These are phyloP conservation scores for Phaeosphaeria sp. DNA, from an alignment of 2,329 filamentous ascomycete species.

Conservation along the genomic window DNA sequence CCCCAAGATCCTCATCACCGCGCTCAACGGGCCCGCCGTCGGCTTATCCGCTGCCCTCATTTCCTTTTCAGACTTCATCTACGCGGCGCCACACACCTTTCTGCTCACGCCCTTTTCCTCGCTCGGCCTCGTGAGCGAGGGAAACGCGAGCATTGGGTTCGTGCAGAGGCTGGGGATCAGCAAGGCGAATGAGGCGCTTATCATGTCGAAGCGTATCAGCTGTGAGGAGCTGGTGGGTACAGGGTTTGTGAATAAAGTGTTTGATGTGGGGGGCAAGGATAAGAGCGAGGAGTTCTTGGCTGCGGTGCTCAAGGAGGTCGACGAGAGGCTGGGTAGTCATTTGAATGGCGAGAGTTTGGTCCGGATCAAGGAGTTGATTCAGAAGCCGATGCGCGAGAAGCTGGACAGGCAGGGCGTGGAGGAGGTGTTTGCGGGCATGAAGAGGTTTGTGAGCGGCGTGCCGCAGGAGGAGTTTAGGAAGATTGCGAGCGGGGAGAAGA, in stretches of 20 bases:
- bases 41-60: slow-evolving; percentile 86
- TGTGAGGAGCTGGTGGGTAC: slow-evolving; percentile 74
- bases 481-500: slow-evolving; percentile 87
- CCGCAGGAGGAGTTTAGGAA: slow-evolving; percentile 90
- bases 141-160: slow-evolving; percentile 78
- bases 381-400: slow-evolving; percentile 72
- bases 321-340: slow-evolving; percentile 80
- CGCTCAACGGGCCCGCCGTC: slow-evolving; percentile 89
- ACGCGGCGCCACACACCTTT: slow-evolving; percentile 79
- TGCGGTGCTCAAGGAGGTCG: slow-evolving; percentile 78
- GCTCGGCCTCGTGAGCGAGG: slow-evolving; percentile 88
- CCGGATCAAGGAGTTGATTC: slow-evolving; percentile 84
- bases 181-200: slow-evolving; percentile 88
- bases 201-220: slow-evolving; percentile 82
- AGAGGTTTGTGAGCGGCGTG: slow-evolving; percentile 78
- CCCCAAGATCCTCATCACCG: slow-evolving; percentile 89
- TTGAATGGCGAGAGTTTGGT: slow-evolving; percentile 79
- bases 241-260: slow-evolving; percentile 87
- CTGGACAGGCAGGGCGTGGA: slow-evolving; percentile 79
- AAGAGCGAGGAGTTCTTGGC: slow-evolving; percentile 69
- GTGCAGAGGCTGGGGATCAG: slow-evolving; percentile 79
- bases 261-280: slow-evolving; percentile 66
- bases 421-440: slow-evolving; percentile 86
- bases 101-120: slow-evolving; percentile 91
- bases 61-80: slow-evolving; percentile 90